Evolutionary conservation across 495 filamentous ascomycete species (phyloP).

Genomic region (Hyaloscypha hepaticicola): DNA sequence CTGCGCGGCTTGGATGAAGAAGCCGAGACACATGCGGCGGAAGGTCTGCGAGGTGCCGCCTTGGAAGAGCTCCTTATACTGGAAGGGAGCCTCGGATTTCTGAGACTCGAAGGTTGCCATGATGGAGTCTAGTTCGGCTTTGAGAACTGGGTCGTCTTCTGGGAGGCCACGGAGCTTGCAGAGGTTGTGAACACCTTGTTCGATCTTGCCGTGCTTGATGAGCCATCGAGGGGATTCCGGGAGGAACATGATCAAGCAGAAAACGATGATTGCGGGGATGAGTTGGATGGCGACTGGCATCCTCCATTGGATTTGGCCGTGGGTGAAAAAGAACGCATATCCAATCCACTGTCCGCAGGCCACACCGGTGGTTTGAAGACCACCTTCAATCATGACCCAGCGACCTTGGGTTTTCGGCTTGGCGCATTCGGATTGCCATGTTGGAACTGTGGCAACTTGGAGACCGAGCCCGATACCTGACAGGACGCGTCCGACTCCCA

Average conservation of each 20-base stretch:
- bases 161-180: conserved; percentile 52
- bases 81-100: conserved; percentile 15
- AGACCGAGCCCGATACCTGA: conserved; percentile 29
- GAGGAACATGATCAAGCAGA: conserved; percentile 25
- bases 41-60: conserved; percentile 60
- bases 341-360: conserved; percentile 63
- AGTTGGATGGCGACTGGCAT: background rate
- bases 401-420: background rate
- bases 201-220: conserved; percentile 59
- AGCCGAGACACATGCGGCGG: conserved; percentile 59
- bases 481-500: conserved; percentile 34
- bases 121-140: conserved; percentile 62
- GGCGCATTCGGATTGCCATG: background rate
- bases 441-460: background rate
- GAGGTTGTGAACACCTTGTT: conserved; percentile 56
- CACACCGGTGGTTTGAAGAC: conserved; percentile 42
- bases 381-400: conserved; percentile 1
- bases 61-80: conserved; percentile 58
- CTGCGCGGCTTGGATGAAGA: conserved; percentile 68
- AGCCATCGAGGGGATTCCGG: conserved; percentile 47
- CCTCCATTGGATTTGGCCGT: conserved; percentile 40
- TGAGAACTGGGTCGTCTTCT: conserved; percentile 51
- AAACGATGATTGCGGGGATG: background rate
- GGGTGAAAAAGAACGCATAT: conserved; percentile 56
- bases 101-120: conserved; percentile 53